Conservation (phyloP, 169 alveolate species). For the Amoebophrya sp. region DNA sequence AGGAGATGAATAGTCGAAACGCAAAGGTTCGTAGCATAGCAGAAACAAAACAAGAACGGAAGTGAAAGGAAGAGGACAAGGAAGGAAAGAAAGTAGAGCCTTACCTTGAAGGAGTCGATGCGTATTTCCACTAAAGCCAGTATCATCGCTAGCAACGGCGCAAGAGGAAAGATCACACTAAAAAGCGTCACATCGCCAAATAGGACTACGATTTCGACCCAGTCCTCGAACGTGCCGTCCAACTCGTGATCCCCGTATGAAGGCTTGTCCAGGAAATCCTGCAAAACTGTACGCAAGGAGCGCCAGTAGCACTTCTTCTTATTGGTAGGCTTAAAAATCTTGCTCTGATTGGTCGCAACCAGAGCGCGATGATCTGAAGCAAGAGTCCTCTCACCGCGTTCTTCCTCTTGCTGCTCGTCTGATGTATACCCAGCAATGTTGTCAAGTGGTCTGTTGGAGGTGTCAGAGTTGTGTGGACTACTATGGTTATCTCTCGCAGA, state of each 20-base stretch:
- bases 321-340: too few relatives aligned
- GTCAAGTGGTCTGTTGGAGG: too few relatives aligned
- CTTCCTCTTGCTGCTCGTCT: conserved; percentile 2
- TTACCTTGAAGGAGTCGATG: neutral
- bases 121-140: neutral
- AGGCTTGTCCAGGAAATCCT: neutral
- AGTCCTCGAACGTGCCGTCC: conserved; percentile 1
- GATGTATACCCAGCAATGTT: too few relatives aligned
- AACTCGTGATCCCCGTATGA: neutral
- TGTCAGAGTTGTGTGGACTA: too few relatives aligned
- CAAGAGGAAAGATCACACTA: neutral
- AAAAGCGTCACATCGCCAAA: neutral
- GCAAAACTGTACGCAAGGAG: neutral
- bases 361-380: too few relatives aligned
- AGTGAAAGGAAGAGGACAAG: too few relatives aligned
- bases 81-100: neutral
- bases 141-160: neutral
- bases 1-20: too few relatives aligned
- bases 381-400: too few relatives aligned
- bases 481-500: neutral
- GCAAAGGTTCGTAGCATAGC: too few relatives aligned
- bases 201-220: neutral
- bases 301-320: neutral
- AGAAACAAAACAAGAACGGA: too few relatives aligned
- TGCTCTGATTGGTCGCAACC: too few relatives aligned